Percentiles rank a stretch among this genome's conserved stretches.
phyloP scores from a whole-genome alignment of 1,284 basidiomycete genomes.

The Erythrobasidium hasegawianum region DNA sequence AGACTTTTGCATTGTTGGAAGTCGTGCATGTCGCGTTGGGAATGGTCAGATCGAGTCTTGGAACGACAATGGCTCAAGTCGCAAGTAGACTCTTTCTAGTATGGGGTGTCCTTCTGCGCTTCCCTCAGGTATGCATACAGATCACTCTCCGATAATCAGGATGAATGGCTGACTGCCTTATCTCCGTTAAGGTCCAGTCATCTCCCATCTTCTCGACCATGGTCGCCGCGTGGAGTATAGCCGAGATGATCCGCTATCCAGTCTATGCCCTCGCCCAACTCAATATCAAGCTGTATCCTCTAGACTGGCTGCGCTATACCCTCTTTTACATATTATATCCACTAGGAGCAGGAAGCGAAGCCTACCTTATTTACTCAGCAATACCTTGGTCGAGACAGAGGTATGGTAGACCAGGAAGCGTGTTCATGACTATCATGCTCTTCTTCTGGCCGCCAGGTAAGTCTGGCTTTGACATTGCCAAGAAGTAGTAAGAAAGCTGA shows the following conservation, averaged over 20 bases:
- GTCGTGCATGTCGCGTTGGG: conserved; percentile 75
- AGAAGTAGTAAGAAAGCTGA: not conserved
- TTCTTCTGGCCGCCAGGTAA: conserved; percentile 41
- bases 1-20: conserved; percentile 76
- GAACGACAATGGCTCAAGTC: conserved; percentile 83
- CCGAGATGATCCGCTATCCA: conserved; percentile 86
- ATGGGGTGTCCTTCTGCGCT: conserved; percentile 73
- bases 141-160: no score
- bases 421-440: conserved; percentile 33
- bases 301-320: conserved; percentile 68
- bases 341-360: conserved; percentile 84
- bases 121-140: conserved; percentile 48
- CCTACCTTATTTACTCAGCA: conserved; percentile 64
- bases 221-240: conserved; percentile 88
- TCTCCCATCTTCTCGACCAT: conserved; percentile 84
- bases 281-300: conserved; percentile 50
- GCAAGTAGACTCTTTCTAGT: conserved; percentile 78
- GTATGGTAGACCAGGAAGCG: conserved; percentile 37
- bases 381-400: conserved; percentile 36
- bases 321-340: conserved; percentile 91
- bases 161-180: conserved; percentile 50
- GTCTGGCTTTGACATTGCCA: not conserved
- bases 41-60: conserved; percentile 68
- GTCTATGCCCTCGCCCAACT: conserved; percentile 78
- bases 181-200: conserved; percentile 58